Conservation (phyloP, 2,329 filamentous ascomycete species). For the Trichoderma atrobrunneum region DNA sequence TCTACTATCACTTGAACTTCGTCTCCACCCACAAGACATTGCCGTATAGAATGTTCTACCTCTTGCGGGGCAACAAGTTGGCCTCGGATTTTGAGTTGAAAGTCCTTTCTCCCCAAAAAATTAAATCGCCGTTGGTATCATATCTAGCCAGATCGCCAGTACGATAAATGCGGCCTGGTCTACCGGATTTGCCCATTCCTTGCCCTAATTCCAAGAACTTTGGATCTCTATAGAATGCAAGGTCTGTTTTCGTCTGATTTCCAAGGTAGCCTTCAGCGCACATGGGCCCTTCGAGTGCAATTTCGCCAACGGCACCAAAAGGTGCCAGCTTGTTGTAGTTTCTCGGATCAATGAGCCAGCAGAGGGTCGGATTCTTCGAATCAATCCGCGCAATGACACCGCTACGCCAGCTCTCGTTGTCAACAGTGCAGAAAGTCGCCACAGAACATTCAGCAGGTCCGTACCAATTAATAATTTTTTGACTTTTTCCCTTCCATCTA, state of each 20-base stretch:
- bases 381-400: neutral
- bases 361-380: neutral
- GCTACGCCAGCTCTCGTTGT: neutral
- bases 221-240: conserved; percentile 1
- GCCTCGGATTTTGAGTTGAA: conserved; percentile 10
- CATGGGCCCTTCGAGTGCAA: conserved; percentile 10
- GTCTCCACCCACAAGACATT: neutral
- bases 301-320: conserved; percentile 8
- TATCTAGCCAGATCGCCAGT: conserved; percentile 16
- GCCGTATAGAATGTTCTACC: conserved; percentile 4
- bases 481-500: conserved; percentile 1
- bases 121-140: neutral
- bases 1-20: conserved; percentile 3
- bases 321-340: conserved; percentile 3
- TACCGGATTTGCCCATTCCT: neutral
- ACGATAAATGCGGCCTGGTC: conserved; percentile 6
- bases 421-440: neutral
- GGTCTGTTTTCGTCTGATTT: neutral
- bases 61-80: conserved; percentile 6
- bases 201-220: neutral
- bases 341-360: conserved; percentile 8
- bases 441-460: conserved; percentile 10
- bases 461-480: conserved; percentile 14
- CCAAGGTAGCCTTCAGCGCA: conserved; percentile 5
- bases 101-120: conserved; percentile 11